These are phyloP conservation scores for Dryas drummondii DNA, from an alignment of 306 rosid species.

Conservation along the genomic window DNA sequence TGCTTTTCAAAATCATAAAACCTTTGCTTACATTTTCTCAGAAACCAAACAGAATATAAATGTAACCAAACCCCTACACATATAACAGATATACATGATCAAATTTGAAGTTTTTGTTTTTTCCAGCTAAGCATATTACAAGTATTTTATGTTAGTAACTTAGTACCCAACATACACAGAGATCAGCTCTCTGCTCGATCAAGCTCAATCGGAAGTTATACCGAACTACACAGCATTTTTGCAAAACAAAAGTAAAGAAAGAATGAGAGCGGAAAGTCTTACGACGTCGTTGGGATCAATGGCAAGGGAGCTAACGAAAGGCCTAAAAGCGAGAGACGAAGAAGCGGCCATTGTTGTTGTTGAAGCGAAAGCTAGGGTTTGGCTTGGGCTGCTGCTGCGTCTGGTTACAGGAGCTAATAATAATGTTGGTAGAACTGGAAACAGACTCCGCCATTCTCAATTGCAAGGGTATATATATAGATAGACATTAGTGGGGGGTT, in stretches of 20 bases:
- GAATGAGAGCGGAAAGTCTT: background rate
- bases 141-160: too few species aligned
- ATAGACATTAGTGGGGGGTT: background rate
- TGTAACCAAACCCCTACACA: background rate
- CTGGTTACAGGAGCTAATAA: background rate
- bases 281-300: conserved; percentile 36
- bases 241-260: background rate
- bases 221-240: too few species aligned
- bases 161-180: too few species aligned
- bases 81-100: too few species aligned
- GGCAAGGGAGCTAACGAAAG: conserved; percentile 21
- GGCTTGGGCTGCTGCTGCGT: background rate
- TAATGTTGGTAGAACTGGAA: background rate
- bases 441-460: background rate
- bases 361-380: conserved; percentile 29
- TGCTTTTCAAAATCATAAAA: background rate
- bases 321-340: conserved; percentile 32
- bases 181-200: too few species aligned
- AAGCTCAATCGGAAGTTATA: too few species aligned
- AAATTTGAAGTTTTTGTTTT: background rate
- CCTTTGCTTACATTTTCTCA: conserved; percentile 5
- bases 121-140: too few species aligned
- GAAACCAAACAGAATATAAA: background rate
- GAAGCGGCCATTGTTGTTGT: conserved; percentile 34
- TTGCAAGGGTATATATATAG: background rate